Evolutionary conservation across 1,284 basidiomycete genomes (phyloP).

Genomic region (Cutaneotrichosporon cutaneum): DNA sequence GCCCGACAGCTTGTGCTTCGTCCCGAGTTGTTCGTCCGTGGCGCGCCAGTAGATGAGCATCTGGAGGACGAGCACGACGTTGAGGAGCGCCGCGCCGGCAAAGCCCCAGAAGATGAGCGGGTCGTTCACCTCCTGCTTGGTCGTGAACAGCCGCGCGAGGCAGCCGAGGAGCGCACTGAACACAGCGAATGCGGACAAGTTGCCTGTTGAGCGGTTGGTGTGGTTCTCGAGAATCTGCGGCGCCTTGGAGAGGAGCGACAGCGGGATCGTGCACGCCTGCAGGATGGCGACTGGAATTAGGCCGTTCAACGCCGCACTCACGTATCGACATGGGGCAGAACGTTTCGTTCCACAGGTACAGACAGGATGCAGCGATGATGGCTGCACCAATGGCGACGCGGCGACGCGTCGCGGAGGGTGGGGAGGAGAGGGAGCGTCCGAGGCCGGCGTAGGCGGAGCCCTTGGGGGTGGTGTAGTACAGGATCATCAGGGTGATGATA

Average conservation of each 20-base stretch:
- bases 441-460: slow-evolving; percentile 14
- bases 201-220: slow-evolving; percentile 72
- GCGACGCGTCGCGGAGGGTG: neutral
- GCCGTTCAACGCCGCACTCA: slow-evolving; percentile 25
- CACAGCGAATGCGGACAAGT: slow-evolving; percentile 85
- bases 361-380: slow-evolving; percentile 53
- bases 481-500: slow-evolving; percentile 76
- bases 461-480: slow-evolving; percentile 54
- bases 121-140: slow-evolving; percentile 79
- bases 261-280: slow-evolving; percentile 75
- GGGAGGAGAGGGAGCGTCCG: slow-evolving; percentile 11
- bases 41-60: slow-evolving; percentile 76
- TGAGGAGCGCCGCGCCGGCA: slow-evolving; percentile 71
- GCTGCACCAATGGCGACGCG: slow-evolving; percentile 45
- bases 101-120: slow-evolving; percentile 74
- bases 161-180: slow-evolving; percentile 75
- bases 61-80: slow-evolving; percentile 74
- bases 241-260: slow-evolving; percentile 80
- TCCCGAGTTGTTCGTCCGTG: slow-evolving; percentile 33
- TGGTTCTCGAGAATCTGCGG: slow-evolving; percentile 81
- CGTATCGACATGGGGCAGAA: slow-evolving; percentile 42
- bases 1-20: neutral
- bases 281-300: slow-evolving; percentile 57
- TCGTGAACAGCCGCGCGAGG: slow-evolving; percentile 84
- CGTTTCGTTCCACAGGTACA: slow-evolving; percentile 56